Base-by-base conservation (phyloP, 768 basidiomycete species). In the Lactarius sanguifluus region DNA sequence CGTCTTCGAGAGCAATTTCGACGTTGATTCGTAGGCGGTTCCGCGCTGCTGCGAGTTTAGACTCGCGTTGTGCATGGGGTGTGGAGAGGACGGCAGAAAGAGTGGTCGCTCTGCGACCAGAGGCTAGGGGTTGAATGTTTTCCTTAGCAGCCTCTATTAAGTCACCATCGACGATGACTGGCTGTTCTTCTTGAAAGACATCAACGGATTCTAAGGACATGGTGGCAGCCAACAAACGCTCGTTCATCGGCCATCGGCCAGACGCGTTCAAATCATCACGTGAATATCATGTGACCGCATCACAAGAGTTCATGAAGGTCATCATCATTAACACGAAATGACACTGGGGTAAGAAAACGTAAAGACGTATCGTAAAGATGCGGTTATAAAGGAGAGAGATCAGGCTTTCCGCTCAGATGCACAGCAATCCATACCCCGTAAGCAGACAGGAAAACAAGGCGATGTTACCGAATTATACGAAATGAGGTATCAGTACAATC, bases 61-160 rank as follows among this genome's bases (percentile, higher is more conserved):
- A 80, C 69, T 92, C 90, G 66, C 91, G 83, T 69, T 89, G 88
- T 1, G 84, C 86, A 75, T 91, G 89, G 18, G 92, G 92, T 0
- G 90, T 92, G 16, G 87, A 78, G 34, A 94, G 80, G 61, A 92
- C 81, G 55, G 85, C 83, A 30, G 91, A 90, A 59, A 94, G 81
- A 0, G 92, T 83, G 15, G 91, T 90, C 59, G 90, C 91, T 67
- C 89, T 84, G 54, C 91, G 83, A n/a, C 91, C 91, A 3, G 85
- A 81, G 13, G 87, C 89, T 12, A 93, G 83, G 50, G 91, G 91
- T 75, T 91, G 92, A 36, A 94, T 90, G 71, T 94, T 94, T 75
- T 94, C 91, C 73, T 94, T 94, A 15, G 90, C 85, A 4, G 90
- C 90, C 72, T 92, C 90, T 18, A 94, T 81, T 0, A 94, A 79